Conservation (phyloP, 164 flowering plant genomes). For the Chimonanthus salicifolius region DNA sequence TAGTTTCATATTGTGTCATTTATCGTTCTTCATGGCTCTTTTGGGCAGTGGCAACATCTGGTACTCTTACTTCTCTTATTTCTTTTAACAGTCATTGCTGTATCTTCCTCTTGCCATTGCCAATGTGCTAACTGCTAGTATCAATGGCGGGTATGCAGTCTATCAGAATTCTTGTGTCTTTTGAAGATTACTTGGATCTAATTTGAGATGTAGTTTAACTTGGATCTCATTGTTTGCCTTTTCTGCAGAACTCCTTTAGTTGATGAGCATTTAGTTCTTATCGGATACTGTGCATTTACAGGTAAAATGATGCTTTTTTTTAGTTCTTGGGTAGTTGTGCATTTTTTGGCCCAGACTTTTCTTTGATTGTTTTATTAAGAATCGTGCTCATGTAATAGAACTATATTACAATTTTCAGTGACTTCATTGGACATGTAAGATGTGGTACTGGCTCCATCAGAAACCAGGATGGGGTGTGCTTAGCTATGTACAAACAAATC, state of each 20-base stretch:
- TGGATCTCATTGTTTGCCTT: not conserved
- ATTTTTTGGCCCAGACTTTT: not conserved
- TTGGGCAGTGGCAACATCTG: not conserved
- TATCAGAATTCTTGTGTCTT: not conserved
- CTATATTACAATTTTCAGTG: no score
- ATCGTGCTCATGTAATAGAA: no score
- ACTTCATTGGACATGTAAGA: no score
- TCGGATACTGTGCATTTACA: slow-evolving; percentile 72
- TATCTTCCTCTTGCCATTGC: slow-evolving; percentile 96
- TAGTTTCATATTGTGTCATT: not conserved
- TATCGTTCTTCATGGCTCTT: not conserved
- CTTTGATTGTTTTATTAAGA: not conserved
- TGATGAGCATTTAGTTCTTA: slow-evolving; percentile 71
- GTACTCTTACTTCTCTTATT: not conserved
- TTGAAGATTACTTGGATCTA: not conserved
- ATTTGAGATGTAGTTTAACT: not conserved
- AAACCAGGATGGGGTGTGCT: no score
- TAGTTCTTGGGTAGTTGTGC: not conserved
- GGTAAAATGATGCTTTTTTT: slow-evolving; percentile 31
- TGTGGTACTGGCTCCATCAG: no score
- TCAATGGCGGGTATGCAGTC: slow-evolving; percentile 73
- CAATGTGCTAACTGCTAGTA: slow-evolving; percentile 76
- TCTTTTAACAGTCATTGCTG: slow-evolving; percentile 60
- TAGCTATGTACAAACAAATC: no score
- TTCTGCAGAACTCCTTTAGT: slow-evolving; percentile 72